Evolutionary conservation across 345 rosid genomes (phyloP), one percentile per base, ranked within the genome.

Genomic region (Brassica cretica): DNA sequence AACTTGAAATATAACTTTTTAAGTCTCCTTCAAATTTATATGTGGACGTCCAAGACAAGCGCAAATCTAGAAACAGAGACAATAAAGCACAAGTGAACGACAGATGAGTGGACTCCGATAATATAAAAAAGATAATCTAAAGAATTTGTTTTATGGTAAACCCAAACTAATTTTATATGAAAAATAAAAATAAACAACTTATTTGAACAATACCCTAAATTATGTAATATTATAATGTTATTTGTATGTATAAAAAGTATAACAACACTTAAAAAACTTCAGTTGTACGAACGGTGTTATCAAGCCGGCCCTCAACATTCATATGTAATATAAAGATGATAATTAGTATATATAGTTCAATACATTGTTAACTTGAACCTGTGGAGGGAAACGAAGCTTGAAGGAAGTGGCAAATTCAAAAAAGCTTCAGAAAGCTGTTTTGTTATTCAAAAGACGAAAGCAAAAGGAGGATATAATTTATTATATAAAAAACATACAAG

Each of bases 351-450:
- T 69, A 74, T 55, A 64, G 74, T 68, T 68, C 14, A 32, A 68
- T 4, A 46, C 37, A 33, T 49, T 14, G 5, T 74, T 64, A 75
- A 75, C 63, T 80, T 70, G 72, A 80, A 74, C 71, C 75, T 69
- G 82, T 79, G 75, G 82, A 79, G 82, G 82, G 79, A 80, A 80
- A 80, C 82, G 68, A 80, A 74, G 79, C 79, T 74, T 64, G 82
- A 69, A 56, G 79, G 78, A 80, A 80, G 82, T 80, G 83, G 79
- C 68, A 75, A 80, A 80, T 80, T 80, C 79, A 80, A 80, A 80
- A 49, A 80, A 80, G 83, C 83, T 80, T 75, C 76, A 75, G 79
- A 80, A 80, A 80, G 83, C 83, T 80, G 83, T 67, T 60, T 75
- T 58, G 6, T 67, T 68, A 70, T 80, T 70, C 76, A 75, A 80